These are phyloP conservation scores for Helenozyma rhizophorensis DNA, from an alignment of 805 yeast genomes.

Conservation along the genomic window DNA sequence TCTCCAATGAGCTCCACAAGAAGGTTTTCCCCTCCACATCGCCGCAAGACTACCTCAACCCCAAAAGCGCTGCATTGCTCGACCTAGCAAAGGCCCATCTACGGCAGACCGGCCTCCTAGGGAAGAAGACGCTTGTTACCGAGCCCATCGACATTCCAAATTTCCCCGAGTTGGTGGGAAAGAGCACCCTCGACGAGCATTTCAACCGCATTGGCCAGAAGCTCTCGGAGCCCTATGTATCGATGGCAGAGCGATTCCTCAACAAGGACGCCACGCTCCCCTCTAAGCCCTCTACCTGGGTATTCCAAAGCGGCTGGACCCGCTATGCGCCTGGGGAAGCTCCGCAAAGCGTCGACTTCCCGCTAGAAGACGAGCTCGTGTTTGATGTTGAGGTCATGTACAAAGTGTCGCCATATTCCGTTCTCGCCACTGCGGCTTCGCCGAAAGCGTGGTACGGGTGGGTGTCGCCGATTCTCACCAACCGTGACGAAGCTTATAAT, in stretches of 20 bases:
- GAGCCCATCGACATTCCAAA: slow-evolving; percentile 54
- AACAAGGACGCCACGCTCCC: slow-evolving; percentile 24
- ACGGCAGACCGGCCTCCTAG: slow-evolving; percentile 59
- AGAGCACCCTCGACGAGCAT: slow-evolving; percentile 72
- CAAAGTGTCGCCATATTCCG: slow-evolving; percentile 67
- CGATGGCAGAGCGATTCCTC: slow-evolving; percentile 45
- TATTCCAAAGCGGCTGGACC: slow-evolving; percentile 71
- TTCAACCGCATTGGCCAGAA: slow-evolving; percentile 64
- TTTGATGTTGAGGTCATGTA: slow-evolving; percentile 91
- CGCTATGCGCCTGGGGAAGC: slow-evolving; percentile 53
- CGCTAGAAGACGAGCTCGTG: slow-evolving; percentile 66
- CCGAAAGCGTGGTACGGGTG: slow-evolving; percentile 86
- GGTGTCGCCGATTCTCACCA: slow-evolving; percentile 79
- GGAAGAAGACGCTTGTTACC: slow-evolving; percentile 61
- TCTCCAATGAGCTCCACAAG: slow-evolving; percentile 52
- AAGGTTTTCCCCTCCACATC: slow-evolving; percentile 53
- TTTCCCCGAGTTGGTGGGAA: slow-evolving; percentile 73
- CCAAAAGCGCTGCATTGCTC: slow-evolving; percentile 26
- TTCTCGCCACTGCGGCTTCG: slow-evolving; percentile 77
- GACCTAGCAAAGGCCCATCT: slow-evolving; percentile 60
- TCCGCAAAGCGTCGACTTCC: slow-evolving; percentile 61
- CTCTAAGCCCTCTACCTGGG: slow-evolving; percentile 54
- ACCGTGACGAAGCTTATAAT: slow-evolving; percentile 29
- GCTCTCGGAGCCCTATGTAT: slow-evolving; percentile 56
- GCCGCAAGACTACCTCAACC: slow-evolving; percentile 23